Conservation (phyloP, 2,329 filamentous ascomycete species). For the Calonectria pseudoreteaudii region DNA sequence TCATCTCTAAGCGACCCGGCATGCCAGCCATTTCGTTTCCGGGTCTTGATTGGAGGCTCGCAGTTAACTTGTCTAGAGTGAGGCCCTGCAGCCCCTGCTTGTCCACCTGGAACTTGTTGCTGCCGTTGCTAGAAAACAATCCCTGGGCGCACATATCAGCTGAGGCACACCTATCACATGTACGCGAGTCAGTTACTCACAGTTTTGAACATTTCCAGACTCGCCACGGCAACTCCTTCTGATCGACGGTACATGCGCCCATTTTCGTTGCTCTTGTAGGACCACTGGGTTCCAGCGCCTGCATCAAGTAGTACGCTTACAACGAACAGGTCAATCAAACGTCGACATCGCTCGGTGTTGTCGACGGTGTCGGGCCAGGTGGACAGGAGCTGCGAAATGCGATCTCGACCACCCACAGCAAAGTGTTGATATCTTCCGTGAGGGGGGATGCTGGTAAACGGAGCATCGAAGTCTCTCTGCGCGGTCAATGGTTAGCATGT, state of each 20-base stretch:
- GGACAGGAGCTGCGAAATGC: conserved; percentile 76
- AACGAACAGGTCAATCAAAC: conserved; percentile 82
- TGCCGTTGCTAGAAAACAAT: conserved; percentile 84
- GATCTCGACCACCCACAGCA: conserved; percentile 80
- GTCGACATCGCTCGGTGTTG: conserved; percentile 77
- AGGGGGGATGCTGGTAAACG: conserved; percentile 77
- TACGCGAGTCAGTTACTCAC: conserved; percentile 48
- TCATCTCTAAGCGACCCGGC: conserved; percentile 83
- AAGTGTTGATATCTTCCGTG: conserved; percentile 90
- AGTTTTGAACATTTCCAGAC: conserved; percentile 91
- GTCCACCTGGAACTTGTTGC: conserved; percentile 91
- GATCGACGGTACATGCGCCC: conserved; percentile 85
- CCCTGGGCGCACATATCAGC: conserved; percentile 62
- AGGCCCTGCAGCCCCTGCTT: conserved; percentile 81
- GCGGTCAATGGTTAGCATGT: conserved; percentile 21
- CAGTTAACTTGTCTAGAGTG: conserved; percentile 79
- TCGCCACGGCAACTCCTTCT: conserved; percentile 84
- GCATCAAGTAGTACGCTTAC: conserved; percentile 87
- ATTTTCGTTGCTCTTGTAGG: conserved; percentile 91
- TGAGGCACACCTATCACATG: not conserved
- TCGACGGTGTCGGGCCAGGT: conserved; percentile 78
- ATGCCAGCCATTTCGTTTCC: conserved; percentile 86
- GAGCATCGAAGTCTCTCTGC: conserved; percentile 67
- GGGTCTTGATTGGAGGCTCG: conserved; percentile 85
- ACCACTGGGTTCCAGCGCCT: conserved; percentile 90